A percentile compares a stretch with the other conserved stretches of the same genome.
These are phyloP conservation scores for Primulina eburnea DNA, from an alignment of 257 asterid species.

Conservation along the genomic window DNA sequence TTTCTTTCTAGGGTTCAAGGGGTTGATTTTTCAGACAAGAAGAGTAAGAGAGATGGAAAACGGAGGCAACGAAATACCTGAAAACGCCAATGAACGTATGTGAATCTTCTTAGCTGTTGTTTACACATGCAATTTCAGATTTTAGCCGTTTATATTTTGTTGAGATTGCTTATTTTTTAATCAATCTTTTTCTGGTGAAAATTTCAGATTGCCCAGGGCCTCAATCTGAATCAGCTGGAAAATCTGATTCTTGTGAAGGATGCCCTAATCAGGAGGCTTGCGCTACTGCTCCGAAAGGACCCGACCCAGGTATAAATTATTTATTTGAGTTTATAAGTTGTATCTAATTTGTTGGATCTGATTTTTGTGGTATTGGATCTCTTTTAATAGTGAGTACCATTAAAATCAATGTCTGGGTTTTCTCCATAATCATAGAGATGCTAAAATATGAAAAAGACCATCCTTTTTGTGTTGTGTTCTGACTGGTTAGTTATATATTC, in stretches of 20 bases:
- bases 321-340: background rate
- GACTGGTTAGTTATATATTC: background rate
- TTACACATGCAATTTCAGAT: background rate
- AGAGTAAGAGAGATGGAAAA: slow-evolving; percentile 26
- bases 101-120: background rate
- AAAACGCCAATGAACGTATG: slow-evolving; percentile 65
- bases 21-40: background rate
- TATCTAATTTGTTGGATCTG: background rate
- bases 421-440: background rate
- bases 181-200: background rate
- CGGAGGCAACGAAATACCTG: slow-evolving; percentile 49
- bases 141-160: background rate
- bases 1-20: background rate
- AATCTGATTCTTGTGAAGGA: slow-evolving; percentile 73
- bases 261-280: slow-evolving; percentile 92
- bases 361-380: background rate
- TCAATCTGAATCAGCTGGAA: slow-evolving; percentile 80
- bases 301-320: slow-evolving; percentile 61
- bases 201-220: slow-evolving; percentile 86
- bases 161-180: background rate
- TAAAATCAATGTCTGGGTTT: background rate
- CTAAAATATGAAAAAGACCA: background rate
- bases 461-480: background rate
- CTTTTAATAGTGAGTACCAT: background rate
- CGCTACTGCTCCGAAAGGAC: slow-evolving; percentile 97